Conservation (phyloP, 306 rosid genomes). For the Dryas drummondii region DNA sequence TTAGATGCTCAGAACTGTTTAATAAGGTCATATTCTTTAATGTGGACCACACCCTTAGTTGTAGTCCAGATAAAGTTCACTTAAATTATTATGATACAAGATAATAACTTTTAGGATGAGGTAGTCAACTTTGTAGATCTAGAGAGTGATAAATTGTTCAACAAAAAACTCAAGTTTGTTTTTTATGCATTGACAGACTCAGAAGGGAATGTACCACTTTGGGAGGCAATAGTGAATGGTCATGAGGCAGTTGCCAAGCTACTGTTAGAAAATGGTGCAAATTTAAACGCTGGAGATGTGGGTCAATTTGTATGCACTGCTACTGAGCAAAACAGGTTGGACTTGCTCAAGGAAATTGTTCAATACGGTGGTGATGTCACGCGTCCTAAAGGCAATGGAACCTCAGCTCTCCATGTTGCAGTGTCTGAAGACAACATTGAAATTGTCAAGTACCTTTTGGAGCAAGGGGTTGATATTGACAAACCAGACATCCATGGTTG, state of each 20-base stretch:
- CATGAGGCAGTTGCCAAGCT: conserved; percentile 54
- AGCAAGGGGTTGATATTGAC: conserved; percentile 63
- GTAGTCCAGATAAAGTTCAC: neutral
- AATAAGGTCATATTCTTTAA: neutral
- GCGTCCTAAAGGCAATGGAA: conserved; percentile 38
- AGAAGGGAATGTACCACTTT: conserved; percentile 72
- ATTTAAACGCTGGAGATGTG: conserved; percentile 47
- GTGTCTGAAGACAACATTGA: conserved; percentile 66
- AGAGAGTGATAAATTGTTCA: neutral
- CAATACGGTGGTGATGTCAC: conserved; percentile 66
- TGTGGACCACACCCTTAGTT: neutral
- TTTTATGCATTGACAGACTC: conserved; percentile 46
- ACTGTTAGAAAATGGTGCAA: conserved; percentile 63
- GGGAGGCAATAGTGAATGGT: conserved; percentile 73
- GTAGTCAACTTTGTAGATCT: too few species aligned
- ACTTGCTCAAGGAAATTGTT: conserved; percentile 53
- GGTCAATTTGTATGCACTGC: conserved; percentile 73
- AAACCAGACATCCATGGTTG: conserved; percentile 57
- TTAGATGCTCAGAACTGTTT: neutral
- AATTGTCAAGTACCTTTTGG: conserved; percentile 60
- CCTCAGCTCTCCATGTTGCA: conserved; percentile 77
- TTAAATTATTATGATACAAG: too few species aligned
- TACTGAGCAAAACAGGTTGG: conserved; percentile 53
- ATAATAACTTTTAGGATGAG: too few species aligned
- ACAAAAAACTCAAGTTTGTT: neutral